Percentiles rank a stretch among this genome's conserved stretches.
Evolutionary conservation across 768 basidiomycete genomes (phyloP).

Genomic region (Gymnopilus junonius): DNA sequence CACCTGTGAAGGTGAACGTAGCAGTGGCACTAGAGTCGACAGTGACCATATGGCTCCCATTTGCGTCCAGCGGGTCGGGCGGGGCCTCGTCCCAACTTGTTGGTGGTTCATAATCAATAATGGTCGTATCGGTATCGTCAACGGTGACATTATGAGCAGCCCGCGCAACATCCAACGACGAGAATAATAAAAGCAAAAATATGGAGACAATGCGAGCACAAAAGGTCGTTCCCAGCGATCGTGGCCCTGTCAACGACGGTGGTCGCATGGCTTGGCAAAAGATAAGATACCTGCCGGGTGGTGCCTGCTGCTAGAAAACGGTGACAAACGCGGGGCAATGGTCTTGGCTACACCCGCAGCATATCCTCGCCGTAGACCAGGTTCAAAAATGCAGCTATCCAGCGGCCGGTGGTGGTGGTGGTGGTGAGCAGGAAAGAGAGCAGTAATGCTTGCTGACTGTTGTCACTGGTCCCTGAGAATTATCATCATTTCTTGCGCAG

Average conservation of each 20-base stretch:
- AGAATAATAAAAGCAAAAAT: background rate
- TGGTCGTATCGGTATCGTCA: constrained; percentile 20
- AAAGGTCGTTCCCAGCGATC: background rate
- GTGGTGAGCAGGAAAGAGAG: background rate
- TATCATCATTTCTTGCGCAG: background rate
- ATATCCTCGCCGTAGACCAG: background rate
- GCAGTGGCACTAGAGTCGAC: constrained; percentile 20
- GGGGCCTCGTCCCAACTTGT: constrained; percentile 23
- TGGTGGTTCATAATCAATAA: constrained; percentile 17
- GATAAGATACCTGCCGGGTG: constrained; percentile 1
- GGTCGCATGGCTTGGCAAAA: background rate
- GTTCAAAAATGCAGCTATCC: background rate
- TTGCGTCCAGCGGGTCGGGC: constrained; percentile 16
- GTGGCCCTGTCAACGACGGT: background rate
- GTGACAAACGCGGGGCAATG: background rate
- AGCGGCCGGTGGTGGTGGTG: background rate
- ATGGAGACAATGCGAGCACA: background rate
- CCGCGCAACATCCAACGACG: background rate
- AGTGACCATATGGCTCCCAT: constrained; percentile 23
- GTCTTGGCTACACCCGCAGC: background rate
- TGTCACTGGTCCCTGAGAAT: constrained; percentile 2
- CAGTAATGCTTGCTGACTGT: background rate
- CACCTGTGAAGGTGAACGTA: constrained; percentile 27
- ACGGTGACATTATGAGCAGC: constrained; percentile 23
- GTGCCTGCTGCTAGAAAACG: background rate